A percentile compares a stretch with the other conserved stretches of the same genome.
phyloP scores from a whole-genome alignment of 352 stramenopile genomes.

The Phytophthora boehmeriae region DNA sequence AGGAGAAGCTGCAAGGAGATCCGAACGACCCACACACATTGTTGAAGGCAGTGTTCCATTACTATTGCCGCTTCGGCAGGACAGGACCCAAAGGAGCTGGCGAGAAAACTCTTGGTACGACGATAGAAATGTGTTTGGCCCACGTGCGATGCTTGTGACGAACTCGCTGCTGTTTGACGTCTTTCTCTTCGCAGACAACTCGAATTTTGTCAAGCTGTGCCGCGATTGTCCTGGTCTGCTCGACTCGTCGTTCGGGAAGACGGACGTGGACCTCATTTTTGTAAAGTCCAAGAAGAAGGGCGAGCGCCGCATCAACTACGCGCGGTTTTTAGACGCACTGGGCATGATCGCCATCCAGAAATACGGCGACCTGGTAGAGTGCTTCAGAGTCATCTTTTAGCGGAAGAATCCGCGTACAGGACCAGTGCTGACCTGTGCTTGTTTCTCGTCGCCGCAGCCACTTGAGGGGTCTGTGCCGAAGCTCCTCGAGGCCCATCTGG shows the following conservation, averaged over 20 bases:
- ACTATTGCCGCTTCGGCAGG: conserved; percentile 86
- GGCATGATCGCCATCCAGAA: conserved; percentile 86
- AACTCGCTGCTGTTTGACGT: not conserved
- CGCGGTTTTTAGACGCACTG: conserved; percentile 84
- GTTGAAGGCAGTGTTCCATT: conserved; percentile 82
- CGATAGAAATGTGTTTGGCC: not conserved
- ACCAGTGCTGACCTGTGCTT: conserved; percentile 1
- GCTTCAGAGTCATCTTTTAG: not conserved
- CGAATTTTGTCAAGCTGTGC: conserved; percentile 88
- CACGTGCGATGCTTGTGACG: too few relatives aligned
- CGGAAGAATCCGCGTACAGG: not conserved
- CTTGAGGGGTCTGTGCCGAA: conserved; percentile 68
- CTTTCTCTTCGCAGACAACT: conserved; percentile 53
- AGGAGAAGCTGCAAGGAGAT: conserved; percentile 58
- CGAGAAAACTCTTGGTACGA: conserved; percentile 72
- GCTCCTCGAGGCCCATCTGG: conserved; percentile 68
- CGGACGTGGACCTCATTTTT: conserved; percentile 90
- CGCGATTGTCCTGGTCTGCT: conserved; percentile 76
- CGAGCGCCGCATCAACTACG: conserved; percentile 83
- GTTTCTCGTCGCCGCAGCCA: conserved; percentile 31
- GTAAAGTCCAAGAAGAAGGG: conserved; percentile 88
- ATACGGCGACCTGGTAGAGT: conserved; percentile 71
- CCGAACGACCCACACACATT: conserved; percentile 84
- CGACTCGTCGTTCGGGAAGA: conserved; percentile 57
- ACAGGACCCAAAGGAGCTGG: conserved; percentile 65